Evolutionary conservation across 192 early-diverging fungal species (phyloP).

Genomic region (Gonapodya sp.): DNA sequence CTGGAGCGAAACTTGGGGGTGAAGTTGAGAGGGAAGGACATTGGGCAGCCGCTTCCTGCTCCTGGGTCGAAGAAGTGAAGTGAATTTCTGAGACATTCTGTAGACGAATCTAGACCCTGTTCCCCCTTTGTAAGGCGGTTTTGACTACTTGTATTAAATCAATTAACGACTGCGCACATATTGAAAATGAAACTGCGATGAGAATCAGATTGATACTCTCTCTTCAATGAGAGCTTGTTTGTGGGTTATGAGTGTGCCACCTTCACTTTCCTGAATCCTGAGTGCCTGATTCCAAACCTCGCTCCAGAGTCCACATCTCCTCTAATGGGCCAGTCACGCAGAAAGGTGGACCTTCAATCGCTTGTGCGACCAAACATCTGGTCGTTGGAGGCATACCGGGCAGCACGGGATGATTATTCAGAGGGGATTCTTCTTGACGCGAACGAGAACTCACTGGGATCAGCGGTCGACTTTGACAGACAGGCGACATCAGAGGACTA

Average conservation of each 20-base stretch:
- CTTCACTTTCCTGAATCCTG: too few relatives aligned
- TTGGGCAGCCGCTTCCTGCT: slow-evolving; percentile 2
- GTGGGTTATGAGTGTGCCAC: too few relatives aligned
- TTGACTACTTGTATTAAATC: too few relatives aligned
- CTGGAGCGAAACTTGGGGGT: slow-evolving; percentile 81
- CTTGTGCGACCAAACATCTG: slow-evolving; percentile 75
- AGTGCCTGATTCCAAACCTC: too few relatives aligned
- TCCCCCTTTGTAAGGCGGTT: too few relatives aligned
- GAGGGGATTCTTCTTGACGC: slow-evolving; percentile 94
- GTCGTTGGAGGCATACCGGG: slow-evolving; percentile 81
- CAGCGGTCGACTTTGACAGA: slow-evolving; percentile 19
- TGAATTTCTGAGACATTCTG: neutral
- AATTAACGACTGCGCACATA: too few relatives aligned
- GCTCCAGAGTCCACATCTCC: too few relatives aligned
- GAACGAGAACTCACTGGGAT: slow-evolving; percentile 95
- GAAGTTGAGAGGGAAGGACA: slow-evolving; percentile 67
- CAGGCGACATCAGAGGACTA: neutral
- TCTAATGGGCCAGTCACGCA: too few relatives aligned
- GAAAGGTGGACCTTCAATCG: slow-evolving; percentile 16
- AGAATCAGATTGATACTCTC: too few relatives aligned
- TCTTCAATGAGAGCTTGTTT: too few relatives aligned
- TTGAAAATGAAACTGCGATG: too few relatives aligned
- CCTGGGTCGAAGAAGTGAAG: neutral
- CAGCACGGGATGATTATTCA: slow-evolving; percentile 95
- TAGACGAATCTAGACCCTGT: too few relatives aligned